Evolutionary conservation across 305 asterid genomes (phyloP), one percentile per base, ranked within the genome.

Genomic region (Salvia sclarea): DNA sequence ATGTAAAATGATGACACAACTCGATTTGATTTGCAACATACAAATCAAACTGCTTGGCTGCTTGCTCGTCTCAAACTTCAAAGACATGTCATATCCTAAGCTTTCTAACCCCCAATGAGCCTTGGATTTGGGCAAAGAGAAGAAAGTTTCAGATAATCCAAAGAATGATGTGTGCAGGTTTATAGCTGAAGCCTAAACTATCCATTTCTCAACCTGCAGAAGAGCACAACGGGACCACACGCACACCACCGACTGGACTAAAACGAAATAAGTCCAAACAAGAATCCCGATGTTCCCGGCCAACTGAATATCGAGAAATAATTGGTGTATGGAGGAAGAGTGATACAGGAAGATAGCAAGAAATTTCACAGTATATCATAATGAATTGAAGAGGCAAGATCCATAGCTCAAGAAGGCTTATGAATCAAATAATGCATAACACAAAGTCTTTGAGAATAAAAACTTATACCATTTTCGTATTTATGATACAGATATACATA

Each of bases 401-500:
- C 43, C 16, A 21, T 33, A 35, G 71, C 38, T 33, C 60, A 63
- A 16, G 21, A 41, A 28, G 40, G 37, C 12, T 11, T 8, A 2
- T 9, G 52, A 30, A 30, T 6, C 31, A 5, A 41, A n/a, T 31
- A 9, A 35, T 30, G 43, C 7, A 48, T 8, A 30, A 43, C 25
- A 44, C 43, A 28, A 38, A 48, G 44, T 28, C 53, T 16, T 61
- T 35, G 28, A 16, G 41, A 8, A 10, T 38, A 43, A 55, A 17
- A 59, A 30, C 24, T 14, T n/a, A 31, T 16, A 30, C 4, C 35
- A 18, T 18, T 38, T 40, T 44, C 41, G 38, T 60, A n/a, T 8
- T 62, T 53, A 57, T 44, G 68, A 67, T 49, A 68, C 55, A 63
- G 45, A 72, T 73, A 68, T 77, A 73, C 81, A 73, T 44, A 55